phyloP scores from a whole-genome alignment of 805 yeast genomes.

The Candida nonsorbophila region DNA sequence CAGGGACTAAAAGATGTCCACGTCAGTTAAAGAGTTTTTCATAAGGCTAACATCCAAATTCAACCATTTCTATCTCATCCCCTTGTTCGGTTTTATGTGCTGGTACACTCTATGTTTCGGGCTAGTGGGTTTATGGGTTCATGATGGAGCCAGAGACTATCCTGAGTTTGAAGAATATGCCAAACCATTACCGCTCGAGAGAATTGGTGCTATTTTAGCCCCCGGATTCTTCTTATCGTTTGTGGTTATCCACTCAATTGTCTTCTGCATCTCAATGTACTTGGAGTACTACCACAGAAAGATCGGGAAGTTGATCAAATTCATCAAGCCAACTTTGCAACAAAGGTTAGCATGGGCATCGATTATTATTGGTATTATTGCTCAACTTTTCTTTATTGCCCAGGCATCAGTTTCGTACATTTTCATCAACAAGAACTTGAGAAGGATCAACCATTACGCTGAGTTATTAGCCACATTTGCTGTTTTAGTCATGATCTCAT shows the following conservation, averaged over 20 bases:
- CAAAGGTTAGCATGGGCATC: slow-evolving; percentile 19
- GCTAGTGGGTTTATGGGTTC: slow-evolving; percentile 16
- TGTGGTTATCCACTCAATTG: slow-evolving; percentile 15
- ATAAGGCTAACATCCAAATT: slow-evolving; percentile 14
- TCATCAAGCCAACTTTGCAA: slow-evolving; percentile 18
- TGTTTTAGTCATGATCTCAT: slow-evolving; percentile 17
- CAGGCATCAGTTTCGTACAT: slow-evolving; percentile 14
- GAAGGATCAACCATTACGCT: slow-evolving; percentile 17
- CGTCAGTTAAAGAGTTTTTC: slow-evolving; percentile 6
- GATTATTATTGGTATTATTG: slow-evolving; percentile 15
- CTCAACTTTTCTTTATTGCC: slow-evolving; percentile 16
- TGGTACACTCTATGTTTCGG: slow-evolving; percentile 19
- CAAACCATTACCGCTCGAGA: slow-evolving; percentile 18
- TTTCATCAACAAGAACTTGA: slow-evolving; percentile 10
- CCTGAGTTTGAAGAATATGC: slow-evolving; percentile 16
- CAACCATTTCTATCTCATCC: slow-evolving; percentile 20
- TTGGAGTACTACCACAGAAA: slow-evolving; percentile 22
- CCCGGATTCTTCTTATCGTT: slow-evolving; percentile 19
- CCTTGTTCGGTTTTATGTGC: slow-evolving; percentile 19
- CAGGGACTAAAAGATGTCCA: slow-evolving; percentile 3
- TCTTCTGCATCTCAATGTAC: slow-evolving; percentile 17
- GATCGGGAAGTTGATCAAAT: slow-evolving; percentile 23
- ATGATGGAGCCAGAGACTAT: slow-evolving; percentile 14
- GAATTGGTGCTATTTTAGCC: slow-evolving; percentile 17
- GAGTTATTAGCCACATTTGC: slow-evolving; percentile 18